Evolutionary conservation across 179 eudicot species (phyloP).

Genomic region (Monotropa hypopitys): DNA sequence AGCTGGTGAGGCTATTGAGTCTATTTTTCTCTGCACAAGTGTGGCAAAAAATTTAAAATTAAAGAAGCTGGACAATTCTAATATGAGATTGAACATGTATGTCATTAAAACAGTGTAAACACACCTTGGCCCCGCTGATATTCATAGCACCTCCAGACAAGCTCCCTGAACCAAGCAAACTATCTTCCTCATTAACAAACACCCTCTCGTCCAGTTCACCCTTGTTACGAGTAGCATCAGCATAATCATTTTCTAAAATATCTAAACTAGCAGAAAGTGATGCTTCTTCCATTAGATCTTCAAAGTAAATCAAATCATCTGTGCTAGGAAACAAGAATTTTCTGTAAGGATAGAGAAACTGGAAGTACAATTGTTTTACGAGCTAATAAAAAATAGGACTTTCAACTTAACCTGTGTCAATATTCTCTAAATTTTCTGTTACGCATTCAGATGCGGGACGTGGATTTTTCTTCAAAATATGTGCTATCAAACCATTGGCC

Average conservation of each 20-base stretch:
- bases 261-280: slow-evolving; percentile 41
- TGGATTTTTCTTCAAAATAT: slow-evolving; percentile 50
- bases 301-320: slow-evolving; percentile 66
- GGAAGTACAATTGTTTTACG: background rate
- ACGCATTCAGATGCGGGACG: slow-evolving; percentile 46
- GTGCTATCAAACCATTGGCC: slow-evolving; percentile 49
- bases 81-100: background rate
- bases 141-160: slow-evolving; percentile 70
- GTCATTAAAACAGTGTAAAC: slow-evolving; percentile 2
- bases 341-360: background rate
- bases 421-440: slow-evolving; percentile 38
- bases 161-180: slow-evolving; percentile 79
- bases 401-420: slow-evolving; percentile 50
- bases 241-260: slow-evolving; percentile 66
- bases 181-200: slow-evolving; percentile 66
- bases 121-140: slow-evolving; percentile 61
- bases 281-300: slow-evolving; percentile 52
- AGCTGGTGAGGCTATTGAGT: slow-evolving; percentile 61
- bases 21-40: slow-evolving; percentile 49
- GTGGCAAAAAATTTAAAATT: background rate
- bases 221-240: slow-evolving; percentile 45
- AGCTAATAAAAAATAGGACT: background rate
- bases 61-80: background rate
- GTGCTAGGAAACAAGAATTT: slow-evolving; percentile 17
- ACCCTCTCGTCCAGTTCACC: slow-evolving; percentile 85